Percentiles rank a stretch among this genome's conserved stretches.
phyloP scores from a whole-genome alignment of 75 land plant species.

The Larix kaempferi region DNA sequence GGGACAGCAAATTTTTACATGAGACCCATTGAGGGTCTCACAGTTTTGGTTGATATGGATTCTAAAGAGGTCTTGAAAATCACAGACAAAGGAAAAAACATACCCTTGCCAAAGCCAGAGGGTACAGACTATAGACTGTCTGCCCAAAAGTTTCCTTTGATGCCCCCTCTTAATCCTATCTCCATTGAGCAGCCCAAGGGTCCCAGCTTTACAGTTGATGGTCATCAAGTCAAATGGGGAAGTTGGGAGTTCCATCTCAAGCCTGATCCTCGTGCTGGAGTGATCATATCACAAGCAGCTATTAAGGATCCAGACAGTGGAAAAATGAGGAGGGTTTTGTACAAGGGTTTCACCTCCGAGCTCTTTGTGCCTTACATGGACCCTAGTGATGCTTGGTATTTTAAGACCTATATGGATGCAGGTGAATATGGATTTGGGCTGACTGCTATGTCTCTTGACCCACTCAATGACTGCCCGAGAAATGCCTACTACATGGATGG shows the following conservation, averaged over 20 bases:
- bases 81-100: conserved; percentile 32
- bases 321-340: conserved; percentile 54
- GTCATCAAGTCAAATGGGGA: conserved; percentile 72
- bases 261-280: conserved; percentile 67
- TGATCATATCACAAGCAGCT: conserved; percentile 50
- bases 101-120: conserved; percentile 64
- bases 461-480: conserved; percentile 82
- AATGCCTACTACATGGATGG: conserved; percentile 81
- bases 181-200: conserved; percentile 78
- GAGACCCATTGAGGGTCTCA: conserved; percentile 89
- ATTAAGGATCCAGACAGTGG: conserved; percentile 55
- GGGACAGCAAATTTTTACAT: conserved; percentile 85
- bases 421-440: conserved; percentile 90
- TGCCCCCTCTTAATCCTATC: conserved; percentile 48
- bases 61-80: conserved; percentile 41
- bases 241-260: conserved; percentile 89
- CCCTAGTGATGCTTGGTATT: conserved; percentile 86
- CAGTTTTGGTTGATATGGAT: conserved; percentile 64
- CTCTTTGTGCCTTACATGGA: conserved; percentile 93
- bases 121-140: conserved; percentile 65
- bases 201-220: conserved; percentile 68
- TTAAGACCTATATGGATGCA: conserved; percentile 88
- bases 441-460: conserved; percentile 64
- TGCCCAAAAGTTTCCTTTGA: conserved; percentile 14
- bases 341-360: conserved; percentile 76